Conservation (phyloP, 306 rosid species). For the Morella rubra region DNA sequence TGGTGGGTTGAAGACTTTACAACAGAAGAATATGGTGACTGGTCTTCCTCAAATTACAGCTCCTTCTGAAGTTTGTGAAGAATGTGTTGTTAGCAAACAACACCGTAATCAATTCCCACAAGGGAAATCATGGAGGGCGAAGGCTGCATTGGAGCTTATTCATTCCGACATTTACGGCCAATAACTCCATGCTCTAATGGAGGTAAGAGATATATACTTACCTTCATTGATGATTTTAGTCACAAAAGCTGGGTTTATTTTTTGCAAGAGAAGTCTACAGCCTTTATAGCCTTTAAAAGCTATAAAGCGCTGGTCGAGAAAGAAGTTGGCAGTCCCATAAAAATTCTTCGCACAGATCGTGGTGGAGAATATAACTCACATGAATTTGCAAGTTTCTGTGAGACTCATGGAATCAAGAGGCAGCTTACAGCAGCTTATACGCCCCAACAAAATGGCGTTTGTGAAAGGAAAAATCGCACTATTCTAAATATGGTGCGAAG, state of each 20-base stretch:
- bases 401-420: background rate
- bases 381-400: background rate
- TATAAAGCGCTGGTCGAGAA: background rate
- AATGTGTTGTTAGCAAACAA: constrained; percentile 15
- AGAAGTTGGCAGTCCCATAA: background rate
- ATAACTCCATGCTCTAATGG: background rate
- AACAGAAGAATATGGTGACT: background rate
- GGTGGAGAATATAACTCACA: background rate
- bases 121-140: background rate
- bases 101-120: background rate
- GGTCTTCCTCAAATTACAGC: background rate
- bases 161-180: background rate
- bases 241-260: background rate
- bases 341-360: background rate
- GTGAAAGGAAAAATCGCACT: background rate
- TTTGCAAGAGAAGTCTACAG: background rate
- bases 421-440: constrained; percentile 14
- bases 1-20: background rate
- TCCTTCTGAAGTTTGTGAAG: constrained; percentile 1
- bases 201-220: constrained; percentile 1
- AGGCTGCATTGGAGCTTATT: background rate
- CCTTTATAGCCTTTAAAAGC: background rate
- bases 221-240: constrained; percentile 14
- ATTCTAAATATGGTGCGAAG: background rate
- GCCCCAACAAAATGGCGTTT: background rate